Conservation (phyloP, 768 basidiomycete genomes). For the Favolaschia claudopus region DNA sequence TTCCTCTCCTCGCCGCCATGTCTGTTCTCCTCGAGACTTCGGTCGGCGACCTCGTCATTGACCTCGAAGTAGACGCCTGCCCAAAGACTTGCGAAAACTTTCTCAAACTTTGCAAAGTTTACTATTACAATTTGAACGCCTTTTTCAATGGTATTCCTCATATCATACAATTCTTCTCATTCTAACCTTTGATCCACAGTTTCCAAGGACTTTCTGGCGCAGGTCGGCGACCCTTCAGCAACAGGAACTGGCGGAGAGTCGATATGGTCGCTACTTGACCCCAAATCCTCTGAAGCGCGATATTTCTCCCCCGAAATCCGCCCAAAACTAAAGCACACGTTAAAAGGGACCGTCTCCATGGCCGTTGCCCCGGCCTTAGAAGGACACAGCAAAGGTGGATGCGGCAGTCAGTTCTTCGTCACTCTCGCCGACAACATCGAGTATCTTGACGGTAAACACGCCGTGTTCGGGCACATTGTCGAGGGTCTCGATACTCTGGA, state of each 20-base stretch:
- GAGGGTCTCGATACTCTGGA: constrained; percentile 93
- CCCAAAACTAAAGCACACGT: constrained; percentile 83
- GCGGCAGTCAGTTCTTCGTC: constrained; percentile 96
- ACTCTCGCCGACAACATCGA: constrained; percentile 91
- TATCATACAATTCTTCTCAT: neutral
- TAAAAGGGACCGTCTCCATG: constrained; percentile 95
- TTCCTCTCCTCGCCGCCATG: constrained; percentile 54
- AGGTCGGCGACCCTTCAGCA: constrained; percentile 95
- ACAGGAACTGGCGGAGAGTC: constrained; percentile 94
- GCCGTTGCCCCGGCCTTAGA: constrained; percentile 88
- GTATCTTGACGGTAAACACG: constrained; percentile 92
- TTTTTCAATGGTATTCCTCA: constrained; percentile 92
- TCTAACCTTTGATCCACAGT: constrained; percentile 54
- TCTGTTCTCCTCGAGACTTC: constrained; percentile 98
- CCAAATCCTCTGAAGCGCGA: constrained; percentile 59
- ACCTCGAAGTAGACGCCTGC: constrained; percentile 90
- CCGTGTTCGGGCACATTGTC: constrained; percentile 95
- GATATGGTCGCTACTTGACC: constrained; percentile 78
- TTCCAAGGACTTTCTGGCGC: constrained; percentile 96
- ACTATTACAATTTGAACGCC: constrained; percentile 95
- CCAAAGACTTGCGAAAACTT: constrained; percentile 96
- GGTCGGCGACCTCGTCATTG: constrained; percentile 95
- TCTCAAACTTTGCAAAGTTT: constrained; percentile 95
- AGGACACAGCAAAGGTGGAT: constrained; percentile 71
- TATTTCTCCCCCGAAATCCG: constrained; percentile 89